Conservation (phyloP, 2,329 filamentous ascomycete species). For the Talaromyces sp. region DNA sequence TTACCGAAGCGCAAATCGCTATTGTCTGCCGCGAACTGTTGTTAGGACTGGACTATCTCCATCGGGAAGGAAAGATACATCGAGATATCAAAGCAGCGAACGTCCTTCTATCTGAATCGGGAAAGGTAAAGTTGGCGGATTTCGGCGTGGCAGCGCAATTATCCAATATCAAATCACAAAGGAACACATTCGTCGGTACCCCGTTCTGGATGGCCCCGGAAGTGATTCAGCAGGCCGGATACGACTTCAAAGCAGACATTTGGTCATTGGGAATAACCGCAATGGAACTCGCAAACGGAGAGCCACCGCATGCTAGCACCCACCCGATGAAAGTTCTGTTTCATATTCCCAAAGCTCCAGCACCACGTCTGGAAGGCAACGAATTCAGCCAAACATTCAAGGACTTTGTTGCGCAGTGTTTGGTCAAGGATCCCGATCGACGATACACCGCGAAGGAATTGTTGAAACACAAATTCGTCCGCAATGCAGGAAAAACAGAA, state of each 20-base stretch:
- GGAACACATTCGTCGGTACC: conserved; percentile 95
- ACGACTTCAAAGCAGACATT: conserved; percentile 87
- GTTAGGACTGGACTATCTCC: conserved; percentile 85
- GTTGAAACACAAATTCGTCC: conserved; percentile 82
- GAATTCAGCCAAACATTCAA: conserved; percentile 86
- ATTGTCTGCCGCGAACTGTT: conserved; percentile 92
- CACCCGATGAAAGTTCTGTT: conserved; percentile 95
- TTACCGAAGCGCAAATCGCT: conserved; percentile 85
- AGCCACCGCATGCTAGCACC: conserved; percentile 79
- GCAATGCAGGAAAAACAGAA: conserved; percentile 81
- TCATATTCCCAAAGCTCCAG: conserved; percentile 81
- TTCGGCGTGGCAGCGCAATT: conserved; percentile 96
- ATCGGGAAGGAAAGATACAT: conserved; percentile 92
- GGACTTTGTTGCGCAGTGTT: conserved; percentile 84
- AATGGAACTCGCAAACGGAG: conserved; percentile 82
- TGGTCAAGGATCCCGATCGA: conserved; percentile 86
- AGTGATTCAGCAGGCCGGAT: conserved; percentile 81
- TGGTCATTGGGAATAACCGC: conserved; percentile 92
- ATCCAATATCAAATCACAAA: conserved; percentile 94
- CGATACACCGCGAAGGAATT: conserved; percentile 83
- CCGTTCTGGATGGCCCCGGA: conserved; percentile 98
- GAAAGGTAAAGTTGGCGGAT: conserved; percentile 92
- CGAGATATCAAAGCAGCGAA: conserved; percentile 97
- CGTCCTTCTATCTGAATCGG: conserved; percentile 81
- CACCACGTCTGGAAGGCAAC: conserved; percentile 76